These are phyloP conservation scores for Mucor sp. DNA, from an alignment of 371 early-diverging fungal species.

Conservation along the genomic window DNA sequence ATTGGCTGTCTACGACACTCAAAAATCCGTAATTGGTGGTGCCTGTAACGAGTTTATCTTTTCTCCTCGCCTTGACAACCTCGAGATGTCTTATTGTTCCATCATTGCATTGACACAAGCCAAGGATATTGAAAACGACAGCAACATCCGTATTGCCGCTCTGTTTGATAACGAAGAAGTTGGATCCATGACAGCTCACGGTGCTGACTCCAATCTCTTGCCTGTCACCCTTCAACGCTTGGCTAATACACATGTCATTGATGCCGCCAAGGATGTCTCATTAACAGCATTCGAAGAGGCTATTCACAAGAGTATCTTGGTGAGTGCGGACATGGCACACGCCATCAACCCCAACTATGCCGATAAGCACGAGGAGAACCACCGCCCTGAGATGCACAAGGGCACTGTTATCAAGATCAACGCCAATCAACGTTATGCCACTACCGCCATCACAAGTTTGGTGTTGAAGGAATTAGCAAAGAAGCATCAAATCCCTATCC, in stretches of 20 bases:
- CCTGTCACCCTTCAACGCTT: slow-evolving; percentile 74
- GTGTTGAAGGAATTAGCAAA: slow-evolving; percentile 78
- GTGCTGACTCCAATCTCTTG: slow-evolving; percentile 91
- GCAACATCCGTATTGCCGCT: slow-evolving; percentile 83
- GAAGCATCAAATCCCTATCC: slow-evolving; percentile 72
- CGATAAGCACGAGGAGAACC: slow-evolving; percentile 87
- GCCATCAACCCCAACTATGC: slow-evolving; percentile 89
- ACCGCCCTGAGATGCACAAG: slow-evolving; percentile 86
- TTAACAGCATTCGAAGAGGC: slow-evolving; percentile 77
- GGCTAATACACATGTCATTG: slow-evolving; percentile 37
- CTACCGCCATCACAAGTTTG: slow-evolving; percentile 82
- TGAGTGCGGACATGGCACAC: slow-evolving; percentile 95
- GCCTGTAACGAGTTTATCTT: slow-evolving; percentile 91
- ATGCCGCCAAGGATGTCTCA: slow-evolving; percentile 21
- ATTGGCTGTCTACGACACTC: slow-evolving; percentile 85
- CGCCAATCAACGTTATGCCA: slow-evolving; percentile 95
- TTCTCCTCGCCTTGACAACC: slow-evolving; percentile 93
- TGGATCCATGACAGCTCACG: slow-evolving; percentile 94
- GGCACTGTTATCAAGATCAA: slow-evolving; percentile 96
- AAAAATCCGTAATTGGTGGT: slow-evolving; percentile 83
- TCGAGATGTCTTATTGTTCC: slow-evolving; percentile 91
- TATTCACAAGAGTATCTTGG: slow-evolving; percentile 78
- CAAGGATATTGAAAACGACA: slow-evolving; percentile 61
- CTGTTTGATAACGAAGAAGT: slow-evolving; percentile 98
- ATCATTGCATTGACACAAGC: slow-evolving; percentile 61